Base-by-base conservation (phyloP, 1,139 yeast species). In the Nakaseomyces nivariensis region DNA sequence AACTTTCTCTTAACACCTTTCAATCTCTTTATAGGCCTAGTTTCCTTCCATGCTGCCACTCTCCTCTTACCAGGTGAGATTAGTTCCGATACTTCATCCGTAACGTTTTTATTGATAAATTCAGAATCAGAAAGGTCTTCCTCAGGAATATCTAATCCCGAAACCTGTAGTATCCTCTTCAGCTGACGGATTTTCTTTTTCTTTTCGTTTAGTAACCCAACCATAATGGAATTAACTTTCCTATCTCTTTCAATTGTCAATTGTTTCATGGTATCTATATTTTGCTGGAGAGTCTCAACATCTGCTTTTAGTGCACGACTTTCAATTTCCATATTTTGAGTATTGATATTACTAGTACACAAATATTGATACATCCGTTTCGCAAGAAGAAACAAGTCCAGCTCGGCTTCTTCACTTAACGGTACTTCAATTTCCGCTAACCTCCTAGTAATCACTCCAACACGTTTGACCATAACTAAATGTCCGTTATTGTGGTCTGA, bases 21-120 rank as follows among this genome's bases (percentile, higher is more conserved):
- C 42, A 47, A 22, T 13, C 37, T 24, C 8, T 26, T 50, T 11
- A 37, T 36, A 29, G 26, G 36, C 36, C 22, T 40, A 26, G 45
- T 38, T 36, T 43, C 44, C 31, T 27, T 46, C 29, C 27, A 32
- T 24, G 31, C 41, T 22, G 38, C 34, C 40, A 50, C 47, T 45
- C 49, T 52, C 33, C 59, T 52, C 47, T 57, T 61, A 2, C 63
- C 63, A 10, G 66, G 66, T 3, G 66, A 61, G 31, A 56, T 59
- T 42, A 62, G 49, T 29, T 53, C 52, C 3, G 55, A 48, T 1
- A 60, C 57, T 11, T 54, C 54, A 5, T 54, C 48, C 3, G 43
- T 50, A 2, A 61, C 56, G 43, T 58, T 45, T 13, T 46, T 50
- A 46, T 60, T 59, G 4, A 61, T 52, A 3, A 55, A 37, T 8